Conservation (phyloP, 331 rosid species). For the Erythrophleum ivorense region DNA sequence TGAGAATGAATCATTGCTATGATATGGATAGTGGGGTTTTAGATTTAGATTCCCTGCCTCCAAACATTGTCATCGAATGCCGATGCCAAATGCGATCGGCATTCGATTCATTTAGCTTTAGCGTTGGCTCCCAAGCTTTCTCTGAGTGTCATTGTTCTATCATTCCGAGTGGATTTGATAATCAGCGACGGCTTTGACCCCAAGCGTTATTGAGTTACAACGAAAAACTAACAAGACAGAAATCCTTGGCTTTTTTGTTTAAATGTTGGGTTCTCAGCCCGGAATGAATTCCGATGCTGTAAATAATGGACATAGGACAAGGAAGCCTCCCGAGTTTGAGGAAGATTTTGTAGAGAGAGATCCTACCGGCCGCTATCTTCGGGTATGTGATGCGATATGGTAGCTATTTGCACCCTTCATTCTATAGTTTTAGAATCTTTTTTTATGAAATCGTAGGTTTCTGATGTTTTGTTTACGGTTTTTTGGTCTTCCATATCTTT, state of each 20-base stretch:
- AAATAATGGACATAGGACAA: constrained; percentile 35
- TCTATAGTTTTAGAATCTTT: background rate
- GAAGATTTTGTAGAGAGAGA: constrained; percentile 62
- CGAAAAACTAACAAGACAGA: background rate
- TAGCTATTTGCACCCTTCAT: background rate
- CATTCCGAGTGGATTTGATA: constrained; percentile 36
- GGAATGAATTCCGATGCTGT: constrained; percentile 46
- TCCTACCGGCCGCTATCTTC: constrained; percentile 64
- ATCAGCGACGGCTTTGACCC: constrained; percentile 40
- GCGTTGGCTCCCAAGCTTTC: constrained; percentile 54
- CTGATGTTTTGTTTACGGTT: too few species aligned
- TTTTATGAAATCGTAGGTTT: background rate
- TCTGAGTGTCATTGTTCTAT: constrained; percentile 44
- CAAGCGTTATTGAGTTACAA: background rate
- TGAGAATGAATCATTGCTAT: constrained; percentile 38
- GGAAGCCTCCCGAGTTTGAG: constrained; percentile 42
- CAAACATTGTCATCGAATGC: constrained; percentile 53
- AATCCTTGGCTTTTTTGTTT: constrained; percentile 1
- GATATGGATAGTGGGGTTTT: constrained; percentile 56
- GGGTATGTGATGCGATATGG: constrained; percentile 46
- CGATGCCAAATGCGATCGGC: constrained; percentile 61
- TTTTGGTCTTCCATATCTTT: too few species aligned
- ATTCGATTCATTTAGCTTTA: constrained; percentile 49
- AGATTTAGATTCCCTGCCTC: constrained; percentile 56
- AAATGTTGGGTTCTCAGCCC: constrained; percentile 31